A percentile compares a stretch with the other conserved stretches of the same genome.
Conservation (phyloP, 163 green algal species). For the Chloroidium sp. region DNA sequence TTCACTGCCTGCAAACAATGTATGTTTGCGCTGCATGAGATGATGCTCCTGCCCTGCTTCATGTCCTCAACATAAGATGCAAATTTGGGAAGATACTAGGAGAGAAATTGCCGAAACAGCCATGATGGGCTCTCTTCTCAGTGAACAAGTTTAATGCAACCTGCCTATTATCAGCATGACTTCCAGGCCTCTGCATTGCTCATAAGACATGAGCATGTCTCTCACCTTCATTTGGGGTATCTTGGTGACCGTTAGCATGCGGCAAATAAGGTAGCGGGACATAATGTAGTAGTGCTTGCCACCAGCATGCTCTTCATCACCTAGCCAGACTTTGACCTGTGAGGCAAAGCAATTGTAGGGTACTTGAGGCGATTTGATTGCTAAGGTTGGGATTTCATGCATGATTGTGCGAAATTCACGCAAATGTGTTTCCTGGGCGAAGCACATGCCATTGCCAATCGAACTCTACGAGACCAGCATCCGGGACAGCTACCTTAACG, state of each 20-base stretch:
- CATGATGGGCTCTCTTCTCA: no score
- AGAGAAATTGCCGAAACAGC: no score
- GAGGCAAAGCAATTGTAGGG: neutral
- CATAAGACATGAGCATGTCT: neutral
- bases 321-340: constrained; percentile 76
- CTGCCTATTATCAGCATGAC: no score
- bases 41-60: neutral
- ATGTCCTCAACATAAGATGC: neutral
- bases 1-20: constrained; percentile 63
- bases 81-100: no score
- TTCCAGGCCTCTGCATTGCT: neutral
- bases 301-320: constrained; percentile 27
- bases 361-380: neutral
- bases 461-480: neutral
- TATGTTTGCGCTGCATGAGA: no score
- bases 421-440: neutral
- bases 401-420: neutral
- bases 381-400: neutral
- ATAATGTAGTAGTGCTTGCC: constrained; percentile 84
- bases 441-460: neutral
- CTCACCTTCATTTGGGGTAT: constrained; percentile 69
- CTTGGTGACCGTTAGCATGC: constrained; percentile 82
- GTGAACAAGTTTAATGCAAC: no score
- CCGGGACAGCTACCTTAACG: constrained; percentile 37
- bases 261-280: constrained; percentile 78